Base-by-base conservation (phyloP, 306 rosid genomes). In the Pueraria montana region DNA sequence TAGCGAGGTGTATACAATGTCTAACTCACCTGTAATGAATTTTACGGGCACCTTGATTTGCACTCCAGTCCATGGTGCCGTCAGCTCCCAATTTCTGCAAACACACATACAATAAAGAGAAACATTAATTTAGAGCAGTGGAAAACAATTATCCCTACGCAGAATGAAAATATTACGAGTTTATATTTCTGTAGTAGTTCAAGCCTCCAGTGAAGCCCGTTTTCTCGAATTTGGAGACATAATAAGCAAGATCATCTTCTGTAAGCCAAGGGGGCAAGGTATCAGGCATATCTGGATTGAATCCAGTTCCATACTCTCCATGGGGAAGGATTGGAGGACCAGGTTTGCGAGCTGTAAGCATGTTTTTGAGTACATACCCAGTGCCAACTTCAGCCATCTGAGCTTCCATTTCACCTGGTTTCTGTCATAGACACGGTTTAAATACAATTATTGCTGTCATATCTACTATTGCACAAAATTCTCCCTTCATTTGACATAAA, bases 231-330 rank as follows among this genome's bases (percentile, higher is more conserved):
- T 91, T 85, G 46, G 78, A 10, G n/a, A 78, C 88, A 79, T 52
- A 88, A 72, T 88, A 87, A 21, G 59, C 79, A 30, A 90, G 64
- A 46, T 88, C 89, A 2, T 85, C 77, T 73, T 87, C 20, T 24
- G 89, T 43, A 67, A 90, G 84, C 94, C 92, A 90, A 26, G 87
- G 49, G 3, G 87, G 91, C 48, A 85, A 78, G 16, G 21, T 4
- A 0, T 81, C 12, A 8, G 79, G 23, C 8, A 68, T 43, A 21
- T 84, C 11, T 0, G 81, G 66, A 23, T 87, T 48, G 63, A 88
- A 58, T 1, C 78, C 82, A 7, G 40, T 56, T 61, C 72, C 86
- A 58, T 11, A 80, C 3, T 79, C 71, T 71, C 85, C 89, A 11
- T 82, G 75, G 0, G 87, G 88, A 6, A 89, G 2, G 53, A 87